Evolutionary conservation across 495 filamentous ascomycete genomes (phyloP), one percentile per base, ranked within the genome.

Genomic region (Lasiosphaeria hispida): DNA sequence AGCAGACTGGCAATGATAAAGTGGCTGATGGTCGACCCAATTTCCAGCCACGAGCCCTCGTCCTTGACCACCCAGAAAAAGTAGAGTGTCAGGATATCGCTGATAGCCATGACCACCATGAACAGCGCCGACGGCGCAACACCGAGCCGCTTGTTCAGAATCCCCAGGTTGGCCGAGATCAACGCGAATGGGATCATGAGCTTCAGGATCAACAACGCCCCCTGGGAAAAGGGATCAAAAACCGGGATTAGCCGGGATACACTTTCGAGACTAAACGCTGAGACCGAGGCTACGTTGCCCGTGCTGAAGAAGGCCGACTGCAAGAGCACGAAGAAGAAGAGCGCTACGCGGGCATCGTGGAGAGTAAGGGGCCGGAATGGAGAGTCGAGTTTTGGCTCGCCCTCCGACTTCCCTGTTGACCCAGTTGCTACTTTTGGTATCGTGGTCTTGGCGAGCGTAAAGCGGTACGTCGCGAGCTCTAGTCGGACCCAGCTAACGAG

Each of bases 41-140:
- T 99, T 64, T 99, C 95, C 51, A 99, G 75, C 95, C 95, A 99
- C 37, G 86, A 91, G 0, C 95, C 94, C 69, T 97, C 92, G 68
- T 99, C 95, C 54, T 85, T 86, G 7, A 99, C 95, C 68, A 96
- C 87, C 82, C 87, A 99, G 72, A 99, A 99, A 79, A 99, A 99
- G 70, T 94, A 91, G 53, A 99, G 78, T 4, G 95, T 97, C 65
- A 97, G 78, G 44, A 96, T 84, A 70, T 99, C 95, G 49, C 89
- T 89, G 47, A 96, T 83, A 13, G 90, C 87, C 86, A 96, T 96
- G 42, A 95, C 91, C 1, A 96, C 72, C 90, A 96, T 96, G 75
- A 97, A 96, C 18, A 99, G 77, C 14, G 90, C 91, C 18, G 88
- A 89, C 8, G 85, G 85, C 4, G 90, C 87, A 0, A 97, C 86